phyloP scores from a whole-genome alignment of 1,284 basidiomycete species.

The Coniferiporia sulphurascens region DNA sequence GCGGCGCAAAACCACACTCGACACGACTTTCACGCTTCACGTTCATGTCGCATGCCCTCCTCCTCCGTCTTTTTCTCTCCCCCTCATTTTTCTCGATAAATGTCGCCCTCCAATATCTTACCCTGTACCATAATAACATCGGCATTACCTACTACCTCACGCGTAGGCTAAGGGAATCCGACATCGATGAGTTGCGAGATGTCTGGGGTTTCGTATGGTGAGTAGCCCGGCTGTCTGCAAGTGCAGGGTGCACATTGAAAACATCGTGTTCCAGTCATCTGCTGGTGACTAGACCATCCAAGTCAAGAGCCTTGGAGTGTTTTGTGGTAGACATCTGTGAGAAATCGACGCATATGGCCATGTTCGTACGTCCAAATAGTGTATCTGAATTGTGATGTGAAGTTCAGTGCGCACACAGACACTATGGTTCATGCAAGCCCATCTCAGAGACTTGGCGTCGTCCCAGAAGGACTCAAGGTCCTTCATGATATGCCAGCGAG shows the following conservation, averaged over 20 bases:
- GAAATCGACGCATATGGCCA: conserved; percentile 88
- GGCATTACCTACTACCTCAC: conserved; percentile 96
- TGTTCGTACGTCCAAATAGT: conserved; percentile 74
- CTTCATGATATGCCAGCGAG: conserved; percentile 89
- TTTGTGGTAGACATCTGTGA: conserved; percentile 86
- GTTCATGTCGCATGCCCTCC: conserved; percentile 55
- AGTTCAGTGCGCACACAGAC: conserved; percentile 49
- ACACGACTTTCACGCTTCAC: not conserved
- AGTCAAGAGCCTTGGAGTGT: conserved; percentile 85
- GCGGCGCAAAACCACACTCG: too few relatives aligned
- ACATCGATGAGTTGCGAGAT: conserved; percentile 80
- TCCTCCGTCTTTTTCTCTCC: conserved; percentile 84
- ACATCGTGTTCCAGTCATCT: conserved; percentile 61
- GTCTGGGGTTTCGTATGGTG: conserved; percentile 98
- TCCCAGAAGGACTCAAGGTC: conserved; percentile 66
- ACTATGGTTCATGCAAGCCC: conserved; percentile 96
- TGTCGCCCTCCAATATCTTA: conserved; percentile 86
- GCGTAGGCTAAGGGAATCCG: conserved; percentile 72
- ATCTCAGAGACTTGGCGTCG: conserved; percentile 79
- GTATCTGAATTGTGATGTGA: not conserved
- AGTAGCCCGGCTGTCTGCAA: conserved; percentile 22
- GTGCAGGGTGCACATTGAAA: not conserved
- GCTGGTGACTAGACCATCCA: conserved; percentile 84
- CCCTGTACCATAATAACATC: conserved; percentile 86
- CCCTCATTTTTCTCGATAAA: conserved; percentile 89